A percentile compares a stretch with the other conserved stretches of the same genome.
Conservation (phyloP, 169 alveolate genomes). For the Plasmodium cynomolgi region DNA sequence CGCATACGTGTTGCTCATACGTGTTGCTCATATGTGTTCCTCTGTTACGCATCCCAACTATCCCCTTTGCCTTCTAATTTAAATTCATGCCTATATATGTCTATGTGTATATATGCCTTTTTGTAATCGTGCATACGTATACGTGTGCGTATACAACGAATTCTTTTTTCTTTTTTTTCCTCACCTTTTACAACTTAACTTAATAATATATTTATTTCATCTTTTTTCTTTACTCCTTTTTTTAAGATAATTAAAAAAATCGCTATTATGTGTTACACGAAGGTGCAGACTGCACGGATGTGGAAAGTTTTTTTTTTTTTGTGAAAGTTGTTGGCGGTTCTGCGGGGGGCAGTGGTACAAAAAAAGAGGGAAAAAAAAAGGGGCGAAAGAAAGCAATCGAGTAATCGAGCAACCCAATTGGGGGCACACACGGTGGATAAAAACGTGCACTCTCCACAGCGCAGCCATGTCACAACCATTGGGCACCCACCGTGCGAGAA, state of each 20-base stretch:
- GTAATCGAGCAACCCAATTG: neutral
- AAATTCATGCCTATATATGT: slow-evolving; percentile 1
- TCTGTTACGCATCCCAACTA: neutral
- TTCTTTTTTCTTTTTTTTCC: neutral
- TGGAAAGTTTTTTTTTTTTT: neutral
- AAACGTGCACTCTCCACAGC: neutral
- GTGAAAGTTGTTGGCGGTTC: neutral
- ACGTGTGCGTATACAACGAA: slow-evolving; percentile 20
- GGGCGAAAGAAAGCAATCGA: neutral
- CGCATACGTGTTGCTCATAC: neutral
- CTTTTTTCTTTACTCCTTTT: neutral
- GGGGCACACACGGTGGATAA: neutral
- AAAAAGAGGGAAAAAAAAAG: neutral
- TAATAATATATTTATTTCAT: neutral
- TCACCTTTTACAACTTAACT: neutral
- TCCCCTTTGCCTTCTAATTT: neutral
- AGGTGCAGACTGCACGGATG: neutral
- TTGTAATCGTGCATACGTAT: slow-evolving; percentile 17
- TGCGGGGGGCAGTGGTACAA: neutral
- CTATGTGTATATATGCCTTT: neutral
- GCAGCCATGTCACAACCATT: neutral
- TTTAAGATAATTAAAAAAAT: neutral
- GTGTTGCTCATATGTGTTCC: neutral
- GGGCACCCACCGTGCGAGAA: neutral
- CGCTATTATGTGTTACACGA: neutral